Conservation (phyloP, 2,329 filamentous ascomycete genomes). For the Ophiostoma sp. region DNA sequence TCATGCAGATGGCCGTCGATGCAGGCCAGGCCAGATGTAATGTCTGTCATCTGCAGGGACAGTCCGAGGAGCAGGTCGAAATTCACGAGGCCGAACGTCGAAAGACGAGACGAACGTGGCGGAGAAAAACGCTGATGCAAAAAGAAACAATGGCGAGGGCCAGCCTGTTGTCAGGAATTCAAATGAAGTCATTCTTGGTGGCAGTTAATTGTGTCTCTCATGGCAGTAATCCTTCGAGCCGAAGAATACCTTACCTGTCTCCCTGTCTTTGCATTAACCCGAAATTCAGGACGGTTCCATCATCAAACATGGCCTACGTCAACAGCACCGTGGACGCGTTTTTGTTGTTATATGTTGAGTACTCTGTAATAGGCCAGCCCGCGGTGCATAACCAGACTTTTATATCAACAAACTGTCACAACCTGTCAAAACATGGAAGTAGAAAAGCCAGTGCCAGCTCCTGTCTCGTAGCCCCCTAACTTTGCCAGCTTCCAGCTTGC, state of each 20-base stretch:
- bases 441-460: not conserved
- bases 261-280: not conserved
- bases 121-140: not conserved
- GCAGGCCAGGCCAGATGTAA: slow-evolving; percentile 6
- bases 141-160: not conserved
- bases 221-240: not conserved
- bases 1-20: slow-evolving; percentile 9
- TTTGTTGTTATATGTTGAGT: slow-evolving; percentile 19
- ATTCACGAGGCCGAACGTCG: not conserved
- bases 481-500: not conserved
- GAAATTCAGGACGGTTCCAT: slow-evolving; percentile 6
- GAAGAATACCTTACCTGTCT: not conserved
- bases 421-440: not conserved
- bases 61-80: not conserved
- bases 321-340: slow-evolving; percentile 2
- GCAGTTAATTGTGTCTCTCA: not conserved
- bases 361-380: not conserved
- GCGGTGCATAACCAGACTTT: slow-evolving; percentile 7
- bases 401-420: slow-evolving; percentile 6
- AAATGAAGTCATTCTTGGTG: slow-evolving; percentile 2
- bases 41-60: slow-evolving; percentile 3
- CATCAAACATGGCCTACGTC: slow-evolving; percentile 8
- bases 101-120: not conserved
- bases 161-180: not conserved
- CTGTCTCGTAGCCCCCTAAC: not conserved